Evolutionary conservation across 495 filamentous ascomycete genomes (phyloP).

Genomic region (Hypoxylon subgilvum): DNA sequence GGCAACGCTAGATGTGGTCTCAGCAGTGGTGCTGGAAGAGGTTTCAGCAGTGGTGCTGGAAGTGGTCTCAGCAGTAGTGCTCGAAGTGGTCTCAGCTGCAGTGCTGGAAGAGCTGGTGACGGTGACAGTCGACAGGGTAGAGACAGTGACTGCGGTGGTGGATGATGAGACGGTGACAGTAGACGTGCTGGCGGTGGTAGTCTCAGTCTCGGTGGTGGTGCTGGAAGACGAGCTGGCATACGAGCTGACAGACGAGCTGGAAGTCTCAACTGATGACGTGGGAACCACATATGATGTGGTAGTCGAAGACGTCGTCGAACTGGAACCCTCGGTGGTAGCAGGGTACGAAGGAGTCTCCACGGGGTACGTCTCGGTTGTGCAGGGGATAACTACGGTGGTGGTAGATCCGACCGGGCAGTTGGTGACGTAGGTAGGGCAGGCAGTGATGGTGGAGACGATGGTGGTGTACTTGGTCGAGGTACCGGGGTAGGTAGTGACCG

Average conservation of each 20-base stretch:
- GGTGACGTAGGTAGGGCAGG: constrained; percentile 57
- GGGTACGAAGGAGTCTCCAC: constrained; percentile 8
- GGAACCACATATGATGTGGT: too few relatives aligned
- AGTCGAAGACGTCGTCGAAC: too few relatives aligned
- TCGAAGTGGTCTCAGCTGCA: constrained; percentile 1
- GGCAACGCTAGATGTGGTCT: constrained; percentile 4
- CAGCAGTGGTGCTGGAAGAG: not conserved
- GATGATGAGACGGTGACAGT: not conserved
- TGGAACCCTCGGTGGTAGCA: too few relatives aligned
- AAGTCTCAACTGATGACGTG: constrained; percentile 3
- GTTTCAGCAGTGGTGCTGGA: constrained; percentile 20
- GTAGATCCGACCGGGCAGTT: constrained; percentile 54
- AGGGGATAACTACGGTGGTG: constrained; percentile 23
- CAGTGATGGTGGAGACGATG: constrained; percentile 52
- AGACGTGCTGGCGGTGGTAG: not conserved
- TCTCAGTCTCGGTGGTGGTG: not conserved
- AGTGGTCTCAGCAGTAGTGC: not conserved
- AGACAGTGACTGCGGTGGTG: not conserved
- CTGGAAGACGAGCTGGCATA: too few relatives aligned
- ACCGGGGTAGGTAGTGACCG: constrained; percentile 16
- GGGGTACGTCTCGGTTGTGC: constrained; percentile 23
- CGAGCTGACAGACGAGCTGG: not conserved
- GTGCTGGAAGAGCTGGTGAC: constrained; percentile 4
- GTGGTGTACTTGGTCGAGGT: constrained; percentile 26
- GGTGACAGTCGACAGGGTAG: constrained; percentile 13